Percentiles rank a stretch among this genome's conserved stretches.
phyloP scores from a whole-genome alignment of 805 yeast species.

The Metschnikowia chrysomelidarum region DNA sequence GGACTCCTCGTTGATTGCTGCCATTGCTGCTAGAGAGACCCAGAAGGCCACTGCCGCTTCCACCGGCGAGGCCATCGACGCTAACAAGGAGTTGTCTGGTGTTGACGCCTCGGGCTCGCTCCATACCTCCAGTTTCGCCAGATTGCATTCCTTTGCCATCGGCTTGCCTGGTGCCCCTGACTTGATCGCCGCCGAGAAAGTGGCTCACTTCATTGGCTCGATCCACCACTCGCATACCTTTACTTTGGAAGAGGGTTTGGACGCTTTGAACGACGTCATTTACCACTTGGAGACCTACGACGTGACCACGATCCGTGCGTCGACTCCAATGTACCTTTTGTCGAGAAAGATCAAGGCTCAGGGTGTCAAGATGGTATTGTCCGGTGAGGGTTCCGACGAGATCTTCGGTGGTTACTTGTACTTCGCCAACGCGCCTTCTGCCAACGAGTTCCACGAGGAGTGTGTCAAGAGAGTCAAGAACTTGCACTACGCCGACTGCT shows the following conservation, averaged over 20 bases:
- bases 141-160: constrained; percentile 92
- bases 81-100: constrained; percentile 79
- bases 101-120: constrained; percentile 86
- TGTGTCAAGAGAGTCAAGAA: constrained; percentile 95
- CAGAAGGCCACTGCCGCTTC: constrained; percentile 61
- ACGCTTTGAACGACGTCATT: constrained; percentile 91
- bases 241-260: constrained; percentile 95
- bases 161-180: constrained; percentile 99
- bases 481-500: constrained; percentile 95
- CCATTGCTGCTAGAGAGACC: constrained; percentile 97
- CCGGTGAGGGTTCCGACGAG: constrained; percentile 99
- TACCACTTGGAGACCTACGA: constrained; percentile 96
- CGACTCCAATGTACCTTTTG: constrained; percentile 97
- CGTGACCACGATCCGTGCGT: constrained; percentile 98
- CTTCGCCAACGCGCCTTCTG: constrained; percentile 94
- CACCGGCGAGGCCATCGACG: constrained; percentile 51
- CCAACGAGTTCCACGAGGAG: constrained; percentile 92
- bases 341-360: constrained; percentile 98
- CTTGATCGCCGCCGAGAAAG: constrained; percentile 92
- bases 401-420: constrained; percentile 97
- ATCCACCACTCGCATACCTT: constrained; percentile 97
- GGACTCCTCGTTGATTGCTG: constrained; percentile 93
- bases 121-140: constrained; percentile 72
- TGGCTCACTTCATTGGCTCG: constrained; percentile 93
- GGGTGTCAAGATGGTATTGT: constrained; percentile 98